These are phyloP conservation scores for Annulohypoxylon nitens DNA, from an alignment of 495 filamentous ascomycete genomes.

Conservation along the genomic window DNA sequence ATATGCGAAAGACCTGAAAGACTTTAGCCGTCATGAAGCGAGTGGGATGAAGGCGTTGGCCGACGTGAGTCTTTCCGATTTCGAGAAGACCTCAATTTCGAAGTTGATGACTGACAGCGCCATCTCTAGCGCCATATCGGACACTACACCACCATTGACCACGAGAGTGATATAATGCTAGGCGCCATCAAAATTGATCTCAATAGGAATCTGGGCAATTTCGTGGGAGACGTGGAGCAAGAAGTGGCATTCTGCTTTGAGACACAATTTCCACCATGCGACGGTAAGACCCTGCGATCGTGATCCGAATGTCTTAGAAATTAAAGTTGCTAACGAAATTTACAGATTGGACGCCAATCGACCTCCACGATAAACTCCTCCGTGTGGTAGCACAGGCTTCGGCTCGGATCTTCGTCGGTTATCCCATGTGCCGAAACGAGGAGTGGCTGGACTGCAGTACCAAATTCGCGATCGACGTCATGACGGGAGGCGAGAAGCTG, in stretches of 20 bases:
- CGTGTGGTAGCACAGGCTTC: slow-evolving; percentile 66
- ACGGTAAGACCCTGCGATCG: slow-evolving; percentile 50
- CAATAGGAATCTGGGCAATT: slow-evolving; percentile 59
- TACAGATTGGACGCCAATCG: slow-evolving; percentile 55
- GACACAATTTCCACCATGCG: slow-evolving; percentile 54
- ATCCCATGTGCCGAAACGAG: slow-evolving; percentile 62
- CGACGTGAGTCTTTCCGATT: slow-evolving; percentile 13
- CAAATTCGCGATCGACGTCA: slow-evolving; percentile 63
- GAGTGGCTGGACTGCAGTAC: slow-evolving; percentile 68
- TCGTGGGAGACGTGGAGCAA: slow-evolving; percentile 55
- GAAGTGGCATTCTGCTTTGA: slow-evolving; percentile 56
- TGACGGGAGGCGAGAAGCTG: slow-evolving; percentile 48
- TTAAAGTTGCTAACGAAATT: slow-evolving; percentile 31
- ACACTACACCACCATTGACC: slow-evolving; percentile 54
- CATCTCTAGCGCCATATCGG: slow-evolving; percentile 56
- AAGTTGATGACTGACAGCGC: slow-evolving; percentile 49
- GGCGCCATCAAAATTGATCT: slow-evolving; percentile 60
- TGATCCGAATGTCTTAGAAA: neutral
- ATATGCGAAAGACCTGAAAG: slow-evolving; percentile 62
- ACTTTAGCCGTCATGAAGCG: slow-evolving; percentile 55
- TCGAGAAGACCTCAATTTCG: slow-evolving; percentile 28
- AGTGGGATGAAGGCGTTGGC: slow-evolving; percentile 54
- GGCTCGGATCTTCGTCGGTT: slow-evolving; percentile 66
- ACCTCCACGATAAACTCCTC: slow-evolving; percentile 51
- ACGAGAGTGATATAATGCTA: slow-evolving; percentile 52